Conservation (phyloP, 2,329 filamentous ascomycete genomes). For the Periconia sp. region DNA sequence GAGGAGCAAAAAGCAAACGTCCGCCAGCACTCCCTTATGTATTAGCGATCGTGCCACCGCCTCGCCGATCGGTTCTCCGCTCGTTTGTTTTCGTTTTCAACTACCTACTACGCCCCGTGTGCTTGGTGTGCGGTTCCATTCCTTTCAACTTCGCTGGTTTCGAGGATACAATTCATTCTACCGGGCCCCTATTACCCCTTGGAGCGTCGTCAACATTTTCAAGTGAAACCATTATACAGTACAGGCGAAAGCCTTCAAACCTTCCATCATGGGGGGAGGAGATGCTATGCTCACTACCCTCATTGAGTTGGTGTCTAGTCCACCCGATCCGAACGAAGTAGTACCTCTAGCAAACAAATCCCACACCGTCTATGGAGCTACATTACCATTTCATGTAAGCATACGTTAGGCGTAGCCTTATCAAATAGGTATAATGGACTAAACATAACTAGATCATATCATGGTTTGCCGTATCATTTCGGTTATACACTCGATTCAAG, state of each 20-base stretch:
- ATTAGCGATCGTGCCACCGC: neutral
- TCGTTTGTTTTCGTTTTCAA: neutral
- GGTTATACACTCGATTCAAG: conserved; percentile 28
- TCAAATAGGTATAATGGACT: neutral
- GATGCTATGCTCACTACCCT: conserved; percentile 4
- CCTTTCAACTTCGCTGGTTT: neutral
- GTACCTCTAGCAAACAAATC: conserved; percentile 23
- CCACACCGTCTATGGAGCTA: conserved; percentile 26
- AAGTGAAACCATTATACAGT: too few species aligned
- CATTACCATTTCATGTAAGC: conserved; percentile 31
- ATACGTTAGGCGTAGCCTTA: neutral
- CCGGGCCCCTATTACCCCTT: too few species aligned
- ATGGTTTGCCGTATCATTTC: conserved; percentile 27
- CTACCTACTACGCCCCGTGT: neutral
- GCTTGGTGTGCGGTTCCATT: neutral
- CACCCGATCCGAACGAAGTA: conserved; percentile 26
- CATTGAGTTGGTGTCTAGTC: conserved; percentile 17
- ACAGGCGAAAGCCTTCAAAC: too few species aligned
- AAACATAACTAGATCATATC: conserved; percentile 21
- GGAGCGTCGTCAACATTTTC: too few species aligned
- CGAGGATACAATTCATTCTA: neutral
- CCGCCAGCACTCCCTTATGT: neutral
- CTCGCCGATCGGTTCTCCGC: neutral
- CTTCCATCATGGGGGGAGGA: too few species aligned
- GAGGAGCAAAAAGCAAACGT: neutral